Evolutionary conservation across 2,329 filamentous ascomycete species (phyloP), one percentile per base, ranked within the genome.

Genomic region (Annulohypoxylon truncatum): DNA sequence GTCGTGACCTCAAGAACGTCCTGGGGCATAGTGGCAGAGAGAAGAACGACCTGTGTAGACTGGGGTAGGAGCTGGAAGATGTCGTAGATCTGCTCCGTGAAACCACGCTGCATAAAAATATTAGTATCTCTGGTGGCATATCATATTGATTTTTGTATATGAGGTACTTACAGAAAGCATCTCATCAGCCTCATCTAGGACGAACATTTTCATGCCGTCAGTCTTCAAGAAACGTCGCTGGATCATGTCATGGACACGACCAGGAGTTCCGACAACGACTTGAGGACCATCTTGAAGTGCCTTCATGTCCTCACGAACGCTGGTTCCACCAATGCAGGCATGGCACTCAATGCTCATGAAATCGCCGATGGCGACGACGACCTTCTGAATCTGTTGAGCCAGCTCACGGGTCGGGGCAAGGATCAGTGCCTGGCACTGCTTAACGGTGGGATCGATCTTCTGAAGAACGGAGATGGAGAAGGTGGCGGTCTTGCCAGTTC

Each of bases 61-160:
- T 97, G 96, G 63, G 96, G 96, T 59, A 99, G 92, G 68, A 97
- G 92, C 85, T 97, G 95, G 91, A 97, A 99, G 85, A 99, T 97
- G 83, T 99, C 96, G 89, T 99, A 99, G 86, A 99, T 99, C 87
- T 99, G 96, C 87, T 99, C 96, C 77, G 94, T 97, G 90, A 99
- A 99, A 88, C 96, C 96, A 79, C 95, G 95, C 88, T 93, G 72
- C 24, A 77, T 57, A 44, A 35, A 26, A 53, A 51, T 72, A 78
- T 85, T 77, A 84, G 80, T 35, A 61, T 31, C 33, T 12, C 6
- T 31, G 26, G 42, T 6, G 8, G 22, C 3, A 8, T 15, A 42
- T 15, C 15, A 9, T 40, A 18, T 15, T 12, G 9, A 55, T 29
- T 60, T 76, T 42, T 9, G 35, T 29, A 10, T 13, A 29, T 42